Conservation (phyloP, 2,329 filamentous ascomycete genomes). For the Colletotrichum coccodes region DNA sequence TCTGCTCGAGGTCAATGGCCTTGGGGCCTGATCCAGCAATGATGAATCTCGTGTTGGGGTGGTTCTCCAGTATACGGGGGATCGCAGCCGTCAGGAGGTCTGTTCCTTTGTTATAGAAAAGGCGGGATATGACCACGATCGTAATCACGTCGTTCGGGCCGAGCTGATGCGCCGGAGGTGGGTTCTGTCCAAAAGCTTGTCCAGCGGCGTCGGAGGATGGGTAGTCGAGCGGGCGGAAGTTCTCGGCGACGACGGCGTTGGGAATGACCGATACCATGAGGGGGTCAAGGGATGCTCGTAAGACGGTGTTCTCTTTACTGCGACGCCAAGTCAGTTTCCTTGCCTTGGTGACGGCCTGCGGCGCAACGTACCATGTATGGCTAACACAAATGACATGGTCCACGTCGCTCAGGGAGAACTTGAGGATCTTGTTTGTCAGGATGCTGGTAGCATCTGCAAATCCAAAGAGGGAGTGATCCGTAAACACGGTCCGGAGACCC, state of each 20-base stretch:
- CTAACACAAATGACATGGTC: slow-evolving; percentile 99
- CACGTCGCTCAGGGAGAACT: slow-evolving; percentile 95
- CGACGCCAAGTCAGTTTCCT: slow-evolving; percentile 32
- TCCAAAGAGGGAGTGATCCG: slow-evolving; percentile 96
- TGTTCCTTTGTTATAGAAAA: slow-evolving; percentile 99
- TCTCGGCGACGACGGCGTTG: slow-evolving; percentile 96
- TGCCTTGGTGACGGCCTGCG: background rate
- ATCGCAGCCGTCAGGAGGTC: slow-evolving; percentile 97
- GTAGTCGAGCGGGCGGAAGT: slow-evolving; percentile 78
- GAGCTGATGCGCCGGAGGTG: slow-evolving; percentile 72
- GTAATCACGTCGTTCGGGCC: slow-evolving; percentile 89
- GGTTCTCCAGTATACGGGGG: slow-evolving; percentile 86
- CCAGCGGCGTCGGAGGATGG: slow-evolving; percentile 42
- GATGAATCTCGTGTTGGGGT: slow-evolving; percentile 95
- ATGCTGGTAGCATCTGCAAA: slow-evolving; percentile 98
- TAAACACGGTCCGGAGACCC: slow-evolving; percentile 95
- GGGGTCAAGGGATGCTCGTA: slow-evolving; percentile 92
- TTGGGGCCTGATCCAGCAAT: slow-evolving; percentile 97
- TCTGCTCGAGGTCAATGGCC: slow-evolving; percentile 97
- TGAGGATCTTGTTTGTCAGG: slow-evolving; percentile 94
- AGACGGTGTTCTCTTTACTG: slow-evolving; percentile 97
- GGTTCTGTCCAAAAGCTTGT: slow-evolving; percentile 51
- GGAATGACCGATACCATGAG: slow-evolving; percentile 98
- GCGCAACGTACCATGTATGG: slow-evolving; percentile 81
- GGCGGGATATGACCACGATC: slow-evolving; percentile 94